These are phyloP conservation scores for Ganoderma sinense DNA, from an alignment of 1,284 basidiomycete genomes.

Conservation along the genomic window DNA sequence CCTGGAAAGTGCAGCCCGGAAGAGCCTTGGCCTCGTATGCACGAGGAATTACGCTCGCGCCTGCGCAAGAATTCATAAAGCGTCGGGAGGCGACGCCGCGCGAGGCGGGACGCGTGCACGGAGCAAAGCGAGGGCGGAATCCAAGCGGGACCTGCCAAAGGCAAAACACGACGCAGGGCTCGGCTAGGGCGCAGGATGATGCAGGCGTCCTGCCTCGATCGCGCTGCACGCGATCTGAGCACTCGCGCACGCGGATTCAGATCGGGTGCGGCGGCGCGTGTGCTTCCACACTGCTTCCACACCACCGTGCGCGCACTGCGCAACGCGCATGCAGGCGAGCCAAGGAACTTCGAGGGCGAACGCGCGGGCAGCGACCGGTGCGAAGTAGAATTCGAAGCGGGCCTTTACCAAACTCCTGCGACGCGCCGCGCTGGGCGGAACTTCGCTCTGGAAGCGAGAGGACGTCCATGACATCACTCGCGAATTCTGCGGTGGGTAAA, in stretches of 20 bases:
- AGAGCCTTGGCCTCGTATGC: neutral
- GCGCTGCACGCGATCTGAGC: neutral
- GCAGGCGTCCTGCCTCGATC: slow-evolving; percentile 2
- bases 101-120: neutral
- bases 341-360: neutral
- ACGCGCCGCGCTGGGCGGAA: slow-evolving; percentile 6
- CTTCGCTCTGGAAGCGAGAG: neutral
- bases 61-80: neutral
- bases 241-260: neutral
- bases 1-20: neutral
- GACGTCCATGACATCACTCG: neutral
- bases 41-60: neutral
- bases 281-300: neutral
- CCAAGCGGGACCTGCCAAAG: neutral
- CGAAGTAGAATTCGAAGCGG: neutral
- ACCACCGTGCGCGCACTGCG: neutral
- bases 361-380: neutral
- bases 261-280: neutral
- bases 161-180: neutral
- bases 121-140: neutral
- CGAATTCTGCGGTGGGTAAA: neutral
- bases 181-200: neutral
- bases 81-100: neutral
- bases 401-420: neutral
- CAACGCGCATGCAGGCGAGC: neutral